A percentile compares a stretch with the other conserved stretches of the same genome.
phyloP scores from a whole-genome alignment of 768 basidiomycete species.

The Daedaleopsis nitida region DNA sequence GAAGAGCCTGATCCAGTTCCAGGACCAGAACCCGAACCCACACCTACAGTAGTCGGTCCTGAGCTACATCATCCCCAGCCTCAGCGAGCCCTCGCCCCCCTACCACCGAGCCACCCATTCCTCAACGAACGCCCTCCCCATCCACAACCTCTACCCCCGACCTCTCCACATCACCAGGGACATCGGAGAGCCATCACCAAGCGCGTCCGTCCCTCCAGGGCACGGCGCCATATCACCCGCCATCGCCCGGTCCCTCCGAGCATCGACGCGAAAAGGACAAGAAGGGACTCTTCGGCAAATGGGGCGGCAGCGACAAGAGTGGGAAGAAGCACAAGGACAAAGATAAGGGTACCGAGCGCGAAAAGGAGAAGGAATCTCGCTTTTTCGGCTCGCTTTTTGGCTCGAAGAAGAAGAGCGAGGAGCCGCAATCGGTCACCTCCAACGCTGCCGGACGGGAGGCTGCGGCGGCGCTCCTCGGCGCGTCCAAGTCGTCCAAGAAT shows the following conservation, averaged over 20 bases:
- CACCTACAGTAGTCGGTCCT: not conserved
- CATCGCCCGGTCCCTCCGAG: constrained; percentile 32
- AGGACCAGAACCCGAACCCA: constrained; percentile 2
- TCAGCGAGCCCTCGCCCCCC: constrained; percentile 53
- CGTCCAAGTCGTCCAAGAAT: constrained; percentile 77
- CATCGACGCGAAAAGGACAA: constrained; percentile 59
- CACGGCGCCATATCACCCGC: constrained; percentile 30
- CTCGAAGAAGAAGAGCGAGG: constrained; percentile 84
- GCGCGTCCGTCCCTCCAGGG: constrained; percentile 30
- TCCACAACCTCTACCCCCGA: constrained; percentile 19
- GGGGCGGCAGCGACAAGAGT: constrained; percentile 67
- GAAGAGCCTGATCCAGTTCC: constrained; percentile 12
- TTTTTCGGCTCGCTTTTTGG: constrained; percentile 95
- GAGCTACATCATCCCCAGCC: constrained; percentile 68
- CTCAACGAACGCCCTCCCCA: constrained; percentile 61
- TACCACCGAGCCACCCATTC: constrained; percentile 36
- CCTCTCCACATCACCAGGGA: constrained; percentile 5
- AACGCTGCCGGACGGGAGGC: constrained; percentile 74
- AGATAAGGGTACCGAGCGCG: constrained; percentile 50
- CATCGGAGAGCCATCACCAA: constrained; percentile 19
- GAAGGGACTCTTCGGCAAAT: constrained; percentile 68
- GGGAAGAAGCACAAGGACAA: constrained; percentile 48
- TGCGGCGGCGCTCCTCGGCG: constrained; percentile 83
- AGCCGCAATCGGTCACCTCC: constrained; percentile 40
- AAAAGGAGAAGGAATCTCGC: constrained; percentile 70